phyloP scores from a whole-genome alignment of 768 basidiomycete genomes.

The Macrolepiota fuliginosa region DNA sequence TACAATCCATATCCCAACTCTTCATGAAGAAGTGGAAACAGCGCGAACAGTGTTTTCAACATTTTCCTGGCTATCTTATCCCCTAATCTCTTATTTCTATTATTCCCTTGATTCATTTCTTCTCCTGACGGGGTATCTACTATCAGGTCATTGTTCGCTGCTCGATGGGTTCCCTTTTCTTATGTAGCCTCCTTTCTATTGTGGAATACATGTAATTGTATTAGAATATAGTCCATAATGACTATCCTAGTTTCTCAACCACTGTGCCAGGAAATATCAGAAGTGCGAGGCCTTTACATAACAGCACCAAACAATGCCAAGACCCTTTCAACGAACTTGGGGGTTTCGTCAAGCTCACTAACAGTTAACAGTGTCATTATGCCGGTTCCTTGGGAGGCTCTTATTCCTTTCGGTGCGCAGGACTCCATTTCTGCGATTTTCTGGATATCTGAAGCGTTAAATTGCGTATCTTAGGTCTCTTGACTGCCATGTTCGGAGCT shows the following conservation, averaged over 20 bases:
- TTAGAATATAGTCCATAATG: background rate
- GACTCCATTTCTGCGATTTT: background rate
- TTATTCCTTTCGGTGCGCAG: slow-evolving; percentile 86
- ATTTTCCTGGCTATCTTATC: background rate
- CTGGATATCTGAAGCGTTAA: background rate
- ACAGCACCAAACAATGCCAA: slow-evolving; percentile 13
- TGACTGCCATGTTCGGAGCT: slow-evolving; percentile 86
- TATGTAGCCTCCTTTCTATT: background rate
- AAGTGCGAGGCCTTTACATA: background rate
- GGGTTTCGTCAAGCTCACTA: background rate
- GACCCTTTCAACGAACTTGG: slow-evolving; percentile 1
- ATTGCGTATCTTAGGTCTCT: slow-evolving; percentile 50
- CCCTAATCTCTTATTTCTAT: background rate
- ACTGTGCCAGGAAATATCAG: background rate
- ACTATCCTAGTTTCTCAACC: background rate
- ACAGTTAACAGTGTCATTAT: slow-evolving; percentile 39
- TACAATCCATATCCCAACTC: background rate
- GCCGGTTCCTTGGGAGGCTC: slow-evolving; percentile 97
- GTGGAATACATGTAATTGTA: background rate
- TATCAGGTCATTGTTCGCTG: background rate
- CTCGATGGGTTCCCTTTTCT: background rate
- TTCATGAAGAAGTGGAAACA: background rate
- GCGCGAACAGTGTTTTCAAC: background rate
- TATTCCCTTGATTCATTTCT: background rate
- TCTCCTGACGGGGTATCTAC: background rate